phyloP scores from a whole-genome alignment of 495 filamentous ascomycete species.

The Penicillium maclennaniae region DNA sequence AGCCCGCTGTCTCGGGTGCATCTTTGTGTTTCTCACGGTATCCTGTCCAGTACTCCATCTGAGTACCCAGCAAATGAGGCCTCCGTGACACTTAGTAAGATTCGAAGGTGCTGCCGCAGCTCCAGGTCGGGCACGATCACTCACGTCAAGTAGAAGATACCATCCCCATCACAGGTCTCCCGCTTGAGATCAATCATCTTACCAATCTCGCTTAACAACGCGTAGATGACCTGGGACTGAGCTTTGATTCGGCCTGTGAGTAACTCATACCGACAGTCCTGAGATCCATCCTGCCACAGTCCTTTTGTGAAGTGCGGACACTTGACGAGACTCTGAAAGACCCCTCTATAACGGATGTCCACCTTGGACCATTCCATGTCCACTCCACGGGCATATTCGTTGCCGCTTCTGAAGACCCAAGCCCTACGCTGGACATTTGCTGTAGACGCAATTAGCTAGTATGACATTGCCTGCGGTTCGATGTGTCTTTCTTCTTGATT shows the following conservation, averaged over 20 bases:
- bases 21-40: conserved; percentile 27
- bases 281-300: conserved; percentile 16
- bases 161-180: conserved; percentile 4
- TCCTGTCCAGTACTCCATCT: conserved; percentile 33
- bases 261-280: conserved; percentile 1
- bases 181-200: conserved; percentile 16
- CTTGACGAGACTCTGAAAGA: conserved; percentile 27
- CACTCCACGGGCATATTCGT: conserved; percentile 16
- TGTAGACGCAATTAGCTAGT: conserved; percentile 1
- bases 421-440: conserved; percentile 17
- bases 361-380: conserved; percentile 25
- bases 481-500: too few species aligned
- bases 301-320: conserved; percentile 21
- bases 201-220: conserved; percentile 28
- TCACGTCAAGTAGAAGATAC: conserved; percentile 20
- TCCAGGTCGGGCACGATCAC: not conserved
- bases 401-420: conserved; percentile 26
- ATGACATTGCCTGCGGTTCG: not conserved
- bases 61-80: conserved; percentile 13
- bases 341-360: conserved; percentile 28
- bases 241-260: conserved; percentile 2
- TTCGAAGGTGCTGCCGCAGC: not conserved
- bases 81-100: conserved; percentile 4
- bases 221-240: conserved; percentile 28
- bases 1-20: conserved; percentile 16